A percentile compares a stretch with the other conserved stretches of the same genome.
Evolutionary conservation across 768 basidiomycete genomes (phyloP).

Genomic region (Collybiopsis luxurians): DNA sequence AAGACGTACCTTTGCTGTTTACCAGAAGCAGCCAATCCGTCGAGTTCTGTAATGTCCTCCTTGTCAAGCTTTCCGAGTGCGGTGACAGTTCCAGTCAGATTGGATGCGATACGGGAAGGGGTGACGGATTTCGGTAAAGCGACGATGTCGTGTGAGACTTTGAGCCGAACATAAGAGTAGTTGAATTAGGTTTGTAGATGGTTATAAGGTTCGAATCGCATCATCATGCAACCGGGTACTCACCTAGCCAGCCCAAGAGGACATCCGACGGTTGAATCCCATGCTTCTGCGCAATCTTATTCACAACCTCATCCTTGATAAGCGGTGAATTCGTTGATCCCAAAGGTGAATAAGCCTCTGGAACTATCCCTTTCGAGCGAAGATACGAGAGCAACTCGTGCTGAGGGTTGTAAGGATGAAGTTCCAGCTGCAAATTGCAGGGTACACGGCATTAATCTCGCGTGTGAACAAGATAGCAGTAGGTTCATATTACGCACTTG

Average conservation of each 20-base stretch:
- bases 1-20: slow-evolving; percentile 58
- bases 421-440: slow-evolving; percentile 52
- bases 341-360: slow-evolving; percentile 82
- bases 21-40: slow-evolving; percentile 50
- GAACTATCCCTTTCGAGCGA: slow-evolving; percentile 61
- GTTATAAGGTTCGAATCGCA: too few relatives aligned
- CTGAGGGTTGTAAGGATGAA: slow-evolving; percentile 75
- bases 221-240: slow-evolving; percentile 14
- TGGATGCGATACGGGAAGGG: slow-evolving; percentile 59
- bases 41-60: slow-evolving; percentile 54
- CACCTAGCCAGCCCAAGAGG: slow-evolving; percentile 62
- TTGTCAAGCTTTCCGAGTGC: slow-evolving; percentile 44
- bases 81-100: slow-evolving; percentile 48
- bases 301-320: slow-evolving; percentile 57
- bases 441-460: not conserved
- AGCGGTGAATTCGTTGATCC: slow-evolving; percentile 69
- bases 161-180: too few relatives aligned
- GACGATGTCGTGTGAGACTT: slow-evolving; percentile 48
- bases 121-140: slow-evolving; percentile 80
- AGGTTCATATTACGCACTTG: slow-evolving; percentile 44
- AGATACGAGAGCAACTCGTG: slow-evolving; percentile 64
- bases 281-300: slow-evolving; percentile 58
- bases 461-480: not conserved
- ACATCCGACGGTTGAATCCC: slow-evolving; percentile 53
- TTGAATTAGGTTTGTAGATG: too few relatives aligned